Evolutionary conservation across 116 monocot genomes (phyloP), one percentile per base, ranked within the genome.

Genomic region (Papilionanthe hybrid): DNA sequence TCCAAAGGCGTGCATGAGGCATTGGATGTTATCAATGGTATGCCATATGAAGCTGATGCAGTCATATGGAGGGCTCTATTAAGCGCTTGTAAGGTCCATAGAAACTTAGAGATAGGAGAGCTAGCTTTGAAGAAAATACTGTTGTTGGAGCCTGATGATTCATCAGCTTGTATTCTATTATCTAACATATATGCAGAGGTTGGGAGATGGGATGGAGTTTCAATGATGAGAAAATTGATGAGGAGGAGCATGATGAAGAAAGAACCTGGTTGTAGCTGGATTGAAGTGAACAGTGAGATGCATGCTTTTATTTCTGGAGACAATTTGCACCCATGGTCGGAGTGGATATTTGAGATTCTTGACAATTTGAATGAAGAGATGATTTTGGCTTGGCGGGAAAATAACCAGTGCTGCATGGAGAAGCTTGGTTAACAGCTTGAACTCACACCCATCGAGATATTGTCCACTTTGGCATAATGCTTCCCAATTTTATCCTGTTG

Each of bases 241-340:
- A 90, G 86, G 83, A 28, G 89, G 82, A 78, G 83, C 18, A 78
- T 81, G 77, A 75, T 93, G 55, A 96, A 94, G 66, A 94, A 96
- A 74, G 96, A 94, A 69, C 94, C 94, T 27, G 96, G 96, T 20
- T 96, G 96, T 69, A 96, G 96, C 55, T 96, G 96, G 96, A 88
- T 96, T 83, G 92, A 96, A 72, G 85, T 93, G 22, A 82, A 83
- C 76, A 86, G 78, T 50, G 85, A 89, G 74, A 89, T 88, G 82
- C 92, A 92, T 53, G 27, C 84, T 37, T 96, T 96, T 55, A 79
- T 93, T 58, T 84, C 83, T 3, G 92, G 92, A 56, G 96, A 96
- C 53, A 84, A 83, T 80, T 89, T 79, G 55, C 92, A 90, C 32
- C 89, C 87, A 23, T 88, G 56, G 72, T 89, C 82, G 42, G 22